A percentile compares a stretch with the other conserved stretches of the same genome.
These are phyloP conservation scores for Aspergillus ostianus DNA, from an alignment of 495 filamentous ascomycete species.

Conservation along the genomic window DNA sequence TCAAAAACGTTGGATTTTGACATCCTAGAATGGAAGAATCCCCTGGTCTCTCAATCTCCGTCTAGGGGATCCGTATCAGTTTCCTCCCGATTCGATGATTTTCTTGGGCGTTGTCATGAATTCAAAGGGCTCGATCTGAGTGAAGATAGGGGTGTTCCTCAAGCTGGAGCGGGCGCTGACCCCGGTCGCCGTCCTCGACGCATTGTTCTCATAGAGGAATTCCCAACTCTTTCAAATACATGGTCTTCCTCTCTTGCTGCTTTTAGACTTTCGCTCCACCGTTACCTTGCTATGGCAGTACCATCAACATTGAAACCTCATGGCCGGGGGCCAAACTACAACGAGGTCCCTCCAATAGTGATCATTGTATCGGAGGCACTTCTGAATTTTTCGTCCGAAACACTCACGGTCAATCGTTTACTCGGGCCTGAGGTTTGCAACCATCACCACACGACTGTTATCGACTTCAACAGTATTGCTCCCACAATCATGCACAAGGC, in stretches of 20 bases:
- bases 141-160: conserved; percentile 1
- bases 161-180: conserved; percentile 1
- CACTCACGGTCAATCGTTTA: conserved; percentile 83
- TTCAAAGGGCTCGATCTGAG: conserved; percentile 72
- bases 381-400: conserved; percentile 74
- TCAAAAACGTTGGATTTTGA: conserved; percentile 69
- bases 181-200: conserved; percentile 34
- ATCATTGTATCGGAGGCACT: conserved; percentile 89
- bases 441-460: conserved; percentile 69
- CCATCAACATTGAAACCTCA: conserved; percentile 42
- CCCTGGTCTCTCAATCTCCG: conserved; percentile 54
- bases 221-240: conserved; percentile 76
- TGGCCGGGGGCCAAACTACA: conserved; percentile 1
- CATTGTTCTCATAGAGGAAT: conserved; percentile 89
- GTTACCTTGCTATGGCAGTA: conserved; percentile 59
- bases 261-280: conserved; percentile 72
- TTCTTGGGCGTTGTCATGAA: conserved; percentile 71
- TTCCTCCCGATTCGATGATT: conserved; percentile 84
- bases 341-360: conserved; percentile 67
- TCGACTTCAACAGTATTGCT: conserved; percentile 92
- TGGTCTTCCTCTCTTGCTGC: conserved; percentile 64
- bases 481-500: conserved; percentile 84
- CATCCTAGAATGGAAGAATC: conserved; percentile 89
- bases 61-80: conserved; percentile 61
- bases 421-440: conserved; percentile 80